Conservation (phyloP, 2,329 filamentous ascomycete genomes). For the Colletotrichum lini region DNA sequence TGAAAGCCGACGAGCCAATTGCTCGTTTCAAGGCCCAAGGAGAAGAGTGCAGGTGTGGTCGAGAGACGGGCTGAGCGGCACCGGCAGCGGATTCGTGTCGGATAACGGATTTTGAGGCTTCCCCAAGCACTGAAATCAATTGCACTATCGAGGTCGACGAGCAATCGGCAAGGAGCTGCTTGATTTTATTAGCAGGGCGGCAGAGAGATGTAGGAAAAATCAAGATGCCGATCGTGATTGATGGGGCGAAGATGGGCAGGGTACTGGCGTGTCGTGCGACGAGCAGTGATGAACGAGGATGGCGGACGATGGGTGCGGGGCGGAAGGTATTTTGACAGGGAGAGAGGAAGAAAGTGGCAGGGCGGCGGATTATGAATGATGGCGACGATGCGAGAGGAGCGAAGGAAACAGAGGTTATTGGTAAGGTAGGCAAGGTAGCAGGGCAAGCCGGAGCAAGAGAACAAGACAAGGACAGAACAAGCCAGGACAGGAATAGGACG, state of each 20-base stretch:
- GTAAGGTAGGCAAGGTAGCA: conserved; percentile 25
- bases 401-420: conserved; percentile 30
- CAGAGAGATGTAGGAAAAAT: conserved; percentile 11
- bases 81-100: conserved; percentile 32
- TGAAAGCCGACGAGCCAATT: conserved; percentile 23
- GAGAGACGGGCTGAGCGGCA: conserved; percentile 21
- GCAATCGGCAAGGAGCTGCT: conserved; percentile 17
- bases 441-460: conserved; percentile 22
- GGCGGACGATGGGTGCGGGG: conserved; percentile 42
- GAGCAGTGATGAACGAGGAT: conserved; percentile 41
- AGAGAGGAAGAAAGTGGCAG: conserved; percentile 41
- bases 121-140: conserved; percentile 3
- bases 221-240: conserved; percentile 22
- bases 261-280: conserved; percentile 37
- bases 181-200: conserved; percentile 28
- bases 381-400: conserved; percentile 41
- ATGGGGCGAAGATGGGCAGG: conserved; percentile 31
- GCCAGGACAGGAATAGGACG: conserved; percentile 41
- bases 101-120: conserved; percentile 16
- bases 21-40: conserved; percentile 27
- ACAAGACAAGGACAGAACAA: conserved; percentile 41
- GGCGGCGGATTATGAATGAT: conserved; percentile 43
- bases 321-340: conserved; percentile 41
- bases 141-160: conserved; percentile 22
- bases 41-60: conserved; percentile 2